phyloP scores from a whole-genome alignment of 2,329 filamentous ascomycete genomes.

The Epicoccum sorghinum region DNA sequence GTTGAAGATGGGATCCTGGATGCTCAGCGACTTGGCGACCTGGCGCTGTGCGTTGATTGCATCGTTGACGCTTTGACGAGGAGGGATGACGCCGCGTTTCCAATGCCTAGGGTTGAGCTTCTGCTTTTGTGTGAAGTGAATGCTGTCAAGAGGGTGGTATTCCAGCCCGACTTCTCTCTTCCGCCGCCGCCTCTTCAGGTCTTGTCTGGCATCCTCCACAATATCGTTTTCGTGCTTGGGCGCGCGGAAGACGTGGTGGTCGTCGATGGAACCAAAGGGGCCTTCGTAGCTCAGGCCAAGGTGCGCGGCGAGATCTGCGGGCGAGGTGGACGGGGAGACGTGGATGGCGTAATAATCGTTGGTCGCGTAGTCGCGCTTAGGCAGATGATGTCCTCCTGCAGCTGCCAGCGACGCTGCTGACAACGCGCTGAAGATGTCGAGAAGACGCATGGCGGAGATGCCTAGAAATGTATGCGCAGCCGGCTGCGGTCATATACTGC shows the following conservation, averaged over 20 bases:
- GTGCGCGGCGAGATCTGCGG: slow-evolving; percentile 70
- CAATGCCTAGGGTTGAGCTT: slow-evolving; percentile 65
- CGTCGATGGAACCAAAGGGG: slow-evolving; percentile 74
- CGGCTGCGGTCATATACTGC: slow-evolving; percentile 25
- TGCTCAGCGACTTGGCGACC: slow-evolving; percentile 66
- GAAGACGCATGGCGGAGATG: slow-evolving; percentile 46
- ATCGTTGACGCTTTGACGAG: slow-evolving; percentile 37
- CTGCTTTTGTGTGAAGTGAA: slow-evolving; percentile 83
- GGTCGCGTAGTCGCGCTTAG: slow-evolving; percentile 73
- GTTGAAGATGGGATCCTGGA: slow-evolving; percentile 86
- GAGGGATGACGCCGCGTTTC: slow-evolving; percentile 59
- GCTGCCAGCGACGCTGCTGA: slow-evolving; percentile 42
- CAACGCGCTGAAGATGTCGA: slow-evolving; percentile 54
- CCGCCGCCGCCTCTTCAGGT: slow-evolving; percentile 63
- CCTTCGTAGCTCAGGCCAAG: slow-evolving; percentile 84
- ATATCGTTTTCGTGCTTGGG: slow-evolving; percentile 62
- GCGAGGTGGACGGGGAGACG: slow-evolving; percentile 69
- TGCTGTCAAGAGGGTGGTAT: slow-evolving; percentile 69
- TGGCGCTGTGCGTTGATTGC: slow-evolving; percentile 55
- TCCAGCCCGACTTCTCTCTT: slow-evolving; percentile 60
- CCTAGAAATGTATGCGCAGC: slow-evolving; percentile 15
- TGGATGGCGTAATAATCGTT: slow-evolving; percentile 96
- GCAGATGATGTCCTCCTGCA: slow-evolving; percentile 45
- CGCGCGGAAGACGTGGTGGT: slow-evolving; percentile 87
- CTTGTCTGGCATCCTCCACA: slow-evolving; percentile 58